A percentile compares a stretch with the other conserved stretches of the same genome.
These are phyloP conservation scores for Colletotrichum gloeosporioides DNA, from an alignment of 2,329 filamentous ascomycete genomes.

Conservation along the genomic window DNA sequence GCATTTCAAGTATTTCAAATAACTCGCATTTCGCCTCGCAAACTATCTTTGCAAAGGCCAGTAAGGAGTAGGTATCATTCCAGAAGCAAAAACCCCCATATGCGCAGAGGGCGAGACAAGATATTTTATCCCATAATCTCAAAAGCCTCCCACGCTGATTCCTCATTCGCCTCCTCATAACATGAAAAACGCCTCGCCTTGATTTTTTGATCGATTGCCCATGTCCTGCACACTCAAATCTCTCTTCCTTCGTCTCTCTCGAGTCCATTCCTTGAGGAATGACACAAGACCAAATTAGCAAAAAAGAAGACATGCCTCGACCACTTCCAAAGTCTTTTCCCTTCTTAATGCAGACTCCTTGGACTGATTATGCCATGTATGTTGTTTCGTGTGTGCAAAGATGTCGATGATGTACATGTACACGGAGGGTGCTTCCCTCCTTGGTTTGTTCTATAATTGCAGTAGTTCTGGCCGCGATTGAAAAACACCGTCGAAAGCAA, in stretches of 20 bases:
- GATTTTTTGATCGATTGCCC: not conserved
- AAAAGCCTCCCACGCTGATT: slow-evolving; percentile 22
- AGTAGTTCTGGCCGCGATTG: not conserved
- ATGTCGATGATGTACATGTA: slow-evolving; percentile 12
- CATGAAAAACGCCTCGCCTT: slow-evolving; percentile 12
- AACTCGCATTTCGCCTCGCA: not conserved
- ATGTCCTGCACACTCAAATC: not conserved
- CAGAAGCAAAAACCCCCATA: not conserved
- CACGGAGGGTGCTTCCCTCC: not conserved
- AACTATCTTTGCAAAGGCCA: not conserved
- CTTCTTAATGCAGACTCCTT: slow-evolving; percentile 12
- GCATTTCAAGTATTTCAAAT: not conserved
- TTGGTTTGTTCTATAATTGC: not conserved
- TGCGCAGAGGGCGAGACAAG: not conserved
- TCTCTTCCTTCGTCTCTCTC: not conserved
- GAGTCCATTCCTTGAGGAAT: not conserved
- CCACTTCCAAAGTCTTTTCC: not conserved
- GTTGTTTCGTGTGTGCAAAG: not conserved
- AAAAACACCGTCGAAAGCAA: not conserved
- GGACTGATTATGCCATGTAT: not conserved
- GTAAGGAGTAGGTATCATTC: slow-evolving; percentile 19
- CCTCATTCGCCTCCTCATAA: not conserved
- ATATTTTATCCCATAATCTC: slow-evolving; percentile 3
- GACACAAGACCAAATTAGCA: not conserved
- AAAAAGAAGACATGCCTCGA: not conserved